These are phyloP conservation scores for Nephromyces sp. DNA, from an alignment of 169 alveolate species.

Conservation along the genomic window DNA sequence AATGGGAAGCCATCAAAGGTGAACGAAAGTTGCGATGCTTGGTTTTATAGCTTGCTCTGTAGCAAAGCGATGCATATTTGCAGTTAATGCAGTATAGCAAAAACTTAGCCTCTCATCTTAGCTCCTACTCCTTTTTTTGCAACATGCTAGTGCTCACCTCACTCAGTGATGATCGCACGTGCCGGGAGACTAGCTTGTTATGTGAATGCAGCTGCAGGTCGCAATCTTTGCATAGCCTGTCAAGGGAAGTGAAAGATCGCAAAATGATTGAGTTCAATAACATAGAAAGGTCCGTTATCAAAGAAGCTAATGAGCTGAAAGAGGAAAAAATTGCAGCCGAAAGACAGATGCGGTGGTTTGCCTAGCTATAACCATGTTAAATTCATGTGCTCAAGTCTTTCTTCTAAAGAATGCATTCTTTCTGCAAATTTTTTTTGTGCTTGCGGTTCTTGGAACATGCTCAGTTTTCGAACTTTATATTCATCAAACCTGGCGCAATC, in stretches of 20 bases:
- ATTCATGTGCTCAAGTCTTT: neutral
- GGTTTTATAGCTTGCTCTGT: too few relatives aligned
- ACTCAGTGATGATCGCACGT: constrained; percentile 69
- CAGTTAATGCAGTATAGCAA: too few relatives aligned
- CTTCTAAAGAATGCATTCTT: too few relatives aligned
- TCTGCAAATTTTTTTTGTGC: neutral
- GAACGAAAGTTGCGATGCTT: too few relatives aligned
- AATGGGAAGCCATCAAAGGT: too few relatives aligned
- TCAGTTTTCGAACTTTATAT: too few relatives aligned
- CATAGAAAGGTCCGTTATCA: neutral
- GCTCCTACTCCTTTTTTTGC: too few relatives aligned
- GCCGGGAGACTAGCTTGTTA: constrained; percentile 73
- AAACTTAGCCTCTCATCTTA: too few relatives aligned
- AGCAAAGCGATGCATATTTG: too few relatives aligned
- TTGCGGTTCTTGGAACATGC: too few relatives aligned
- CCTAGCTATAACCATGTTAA: neutral
- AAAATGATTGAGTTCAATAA: neutral
- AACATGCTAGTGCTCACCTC: constrained; percentile 40
- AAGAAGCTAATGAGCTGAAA: neutral
- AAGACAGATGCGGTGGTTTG: neutral
- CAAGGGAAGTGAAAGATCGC: neutral
- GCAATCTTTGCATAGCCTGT: constrained; percentile 64
- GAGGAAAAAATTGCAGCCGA: neutral
- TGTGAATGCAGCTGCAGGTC: constrained; percentile 68
- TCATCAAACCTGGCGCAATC: constrained; percentile 56